These are phyloP conservation scores for Biancaea sappan DNA, from an alignment of 306 rosid genomes.

Conservation along the genomic window DNA sequence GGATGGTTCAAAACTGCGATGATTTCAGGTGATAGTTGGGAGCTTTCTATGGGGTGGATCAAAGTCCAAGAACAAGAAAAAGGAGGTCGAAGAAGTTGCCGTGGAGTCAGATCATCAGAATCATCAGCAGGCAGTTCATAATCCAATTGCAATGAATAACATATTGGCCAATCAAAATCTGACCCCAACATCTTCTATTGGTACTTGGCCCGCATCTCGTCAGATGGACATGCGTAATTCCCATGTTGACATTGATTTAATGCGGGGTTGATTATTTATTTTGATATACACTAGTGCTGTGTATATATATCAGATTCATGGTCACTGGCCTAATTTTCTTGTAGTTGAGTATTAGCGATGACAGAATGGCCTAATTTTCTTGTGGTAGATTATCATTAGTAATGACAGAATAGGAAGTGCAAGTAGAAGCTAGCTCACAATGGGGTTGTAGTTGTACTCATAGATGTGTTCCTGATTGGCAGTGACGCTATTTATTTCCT, in stretches of 20 bases:
- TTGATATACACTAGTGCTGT: constrained; percentile 30
- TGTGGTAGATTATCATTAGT: constrained; percentile 36
- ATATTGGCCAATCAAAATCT: constrained; percentile 55
- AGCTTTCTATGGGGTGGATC: constrained; percentile 86
- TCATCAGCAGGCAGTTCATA: constrained; percentile 46
- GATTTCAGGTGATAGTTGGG: constrained; percentile 77
- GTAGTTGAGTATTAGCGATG: constrained; percentile 38
- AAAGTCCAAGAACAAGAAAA: constrained; percentile 68
- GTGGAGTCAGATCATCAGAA: constrained; percentile 55
- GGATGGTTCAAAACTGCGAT: constrained; percentile 29
- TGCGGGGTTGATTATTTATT: constrained; percentile 67
- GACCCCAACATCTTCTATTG: constrained; percentile 51
- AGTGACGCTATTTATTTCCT: constrained; percentile 26
- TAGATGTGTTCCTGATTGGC: constrained; percentile 34
- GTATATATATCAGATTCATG: constrained; percentile 43
- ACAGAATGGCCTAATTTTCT: constrained; percentile 50
- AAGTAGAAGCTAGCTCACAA: constrained; percentile 50
- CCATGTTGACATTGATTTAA: constrained; percentile 83
- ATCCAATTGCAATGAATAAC: constrained; percentile 44
- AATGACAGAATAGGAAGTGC: constrained; percentile 44
- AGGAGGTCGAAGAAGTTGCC: constrained; percentile 57
- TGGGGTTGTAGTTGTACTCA: constrained; percentile 42
- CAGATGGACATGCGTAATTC: constrained; percentile 67
- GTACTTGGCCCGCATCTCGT: constrained; percentile 64
- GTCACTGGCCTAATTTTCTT: constrained; percentile 45